A percentile compares a stretch with the other conserved stretches of the same genome.
Evolutionary conservation across 495 filamentous ascomycete species (phyloP).

Genomic region (Aspergillus olivimuriae): DNA sequence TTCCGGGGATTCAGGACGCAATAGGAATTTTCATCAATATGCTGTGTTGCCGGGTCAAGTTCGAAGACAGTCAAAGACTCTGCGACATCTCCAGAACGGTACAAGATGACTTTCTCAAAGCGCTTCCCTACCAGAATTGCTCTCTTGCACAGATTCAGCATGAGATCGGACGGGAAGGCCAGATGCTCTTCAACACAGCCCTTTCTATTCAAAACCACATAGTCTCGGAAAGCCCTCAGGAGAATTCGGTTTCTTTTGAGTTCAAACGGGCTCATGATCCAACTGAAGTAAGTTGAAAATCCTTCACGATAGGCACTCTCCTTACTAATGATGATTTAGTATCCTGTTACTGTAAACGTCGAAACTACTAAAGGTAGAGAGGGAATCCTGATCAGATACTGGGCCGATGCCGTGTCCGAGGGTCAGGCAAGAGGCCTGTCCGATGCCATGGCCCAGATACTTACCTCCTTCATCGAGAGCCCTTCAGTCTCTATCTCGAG

Average conservation of each 20-base stretch:
- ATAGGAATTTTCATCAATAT: conserved; percentile 53
- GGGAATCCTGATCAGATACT: conserved; percentile 43
- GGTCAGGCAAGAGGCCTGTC: conserved; percentile 27
- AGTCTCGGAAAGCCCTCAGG: conserved; percentile 23
- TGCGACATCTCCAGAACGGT: conserved; percentile 36
- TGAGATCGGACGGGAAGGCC: conserved; percentile 43
- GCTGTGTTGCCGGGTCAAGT: conserved; percentile 46
- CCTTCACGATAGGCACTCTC: not conserved
- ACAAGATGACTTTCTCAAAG: conserved; percentile 44
- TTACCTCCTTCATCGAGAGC: conserved; percentile 29
- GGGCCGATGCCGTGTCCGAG: conserved; percentile 40
- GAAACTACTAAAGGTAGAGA: conserved; percentile 36
- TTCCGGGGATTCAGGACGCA: conserved; percentile 45
- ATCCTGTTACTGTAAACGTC: conserved; percentile 43
- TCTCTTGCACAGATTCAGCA: conserved; percentile 52
- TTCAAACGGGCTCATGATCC: conserved; percentile 38
- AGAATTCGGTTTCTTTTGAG: conserved; percentile 34
- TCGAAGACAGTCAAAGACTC: conserved; percentile 25
- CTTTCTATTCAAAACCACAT: conserved; percentile 48
- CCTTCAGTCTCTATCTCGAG: conserved; percentile 18
- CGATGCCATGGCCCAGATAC: conserved; percentile 27
- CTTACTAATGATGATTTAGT: conserved; percentile 21
- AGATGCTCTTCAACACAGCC: conserved; percentile 51
- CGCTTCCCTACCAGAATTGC: conserved; percentile 44
- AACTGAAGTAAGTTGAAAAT: conserved; percentile 32